Conservation (phyloP, 2,329 filamentous ascomycete genomes). For the Pezicula carpinea region DNA sequence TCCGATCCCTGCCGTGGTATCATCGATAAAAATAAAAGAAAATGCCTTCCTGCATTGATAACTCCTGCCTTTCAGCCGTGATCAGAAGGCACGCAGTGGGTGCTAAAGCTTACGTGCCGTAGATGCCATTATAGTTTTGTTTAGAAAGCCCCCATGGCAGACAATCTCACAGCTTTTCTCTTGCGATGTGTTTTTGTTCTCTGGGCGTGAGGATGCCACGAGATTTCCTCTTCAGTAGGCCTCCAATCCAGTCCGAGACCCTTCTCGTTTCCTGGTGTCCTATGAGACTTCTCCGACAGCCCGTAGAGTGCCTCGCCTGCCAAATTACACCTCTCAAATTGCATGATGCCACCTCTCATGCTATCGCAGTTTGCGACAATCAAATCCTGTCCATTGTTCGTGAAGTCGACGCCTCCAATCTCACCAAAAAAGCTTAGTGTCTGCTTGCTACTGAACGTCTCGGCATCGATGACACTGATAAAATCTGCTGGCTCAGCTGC, state of each 20-base stretch:
- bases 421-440: slow-evolving; percentile 71
- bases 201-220: slow-evolving; percentile 9
- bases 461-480: slow-evolving; percentile 65
- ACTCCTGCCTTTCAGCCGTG: slow-evolving; percentile 17
- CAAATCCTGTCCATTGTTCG: slow-evolving; percentile 63
- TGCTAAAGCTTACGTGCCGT: too few relatives aligned
- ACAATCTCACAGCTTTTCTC: slow-evolving; percentile 13
- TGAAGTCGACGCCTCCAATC: slow-evolving; percentile 63
- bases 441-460: slow-evolving; percentile 61
- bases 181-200: slow-evolving; percentile 11
- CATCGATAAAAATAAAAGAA: slow-evolving; percentile 26
- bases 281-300: slow-evolving; percentile 6
- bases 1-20: slow-evolving; percentile 9
- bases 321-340: slow-evolving; percentile 28
- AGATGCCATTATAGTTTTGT: not conserved
- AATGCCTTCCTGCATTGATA: slow-evolving; percentile 36
- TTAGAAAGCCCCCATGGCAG: slow-evolving; percentile 15
- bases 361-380: slow-evolving; percentile 63
- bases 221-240: slow-evolving; percentile 11
- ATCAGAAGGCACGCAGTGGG: too few relatives aligned
- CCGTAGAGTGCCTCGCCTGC: slow-evolving; percentile 19
- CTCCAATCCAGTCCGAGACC: not conserved
- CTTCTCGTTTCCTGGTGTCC: not conserved
- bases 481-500: slow-evolving; percentile 74
- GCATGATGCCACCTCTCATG: slow-evolving; percentile 53